Evolutionary conservation across 192 early-diverging fungal genomes (phyloP).

Genomic region (Coemansia sp.): DNA sequence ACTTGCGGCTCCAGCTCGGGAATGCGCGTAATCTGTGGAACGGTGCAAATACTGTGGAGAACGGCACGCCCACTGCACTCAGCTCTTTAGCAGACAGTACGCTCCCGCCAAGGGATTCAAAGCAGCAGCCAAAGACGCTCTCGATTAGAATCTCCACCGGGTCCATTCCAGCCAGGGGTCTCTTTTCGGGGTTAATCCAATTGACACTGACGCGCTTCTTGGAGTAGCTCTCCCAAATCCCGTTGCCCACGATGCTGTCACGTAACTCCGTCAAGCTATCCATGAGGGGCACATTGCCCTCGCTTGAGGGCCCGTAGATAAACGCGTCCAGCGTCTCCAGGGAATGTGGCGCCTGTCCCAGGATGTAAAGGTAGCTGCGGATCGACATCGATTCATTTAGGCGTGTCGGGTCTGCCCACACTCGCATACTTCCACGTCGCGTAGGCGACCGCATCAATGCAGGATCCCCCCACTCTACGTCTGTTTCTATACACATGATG

Average conservation of each 20-base stretch:
- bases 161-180: not conserved
- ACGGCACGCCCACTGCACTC: constrained; percentile 7
- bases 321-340: constrained; percentile 22
- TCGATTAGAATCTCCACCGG: constrained; percentile 30
- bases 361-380: constrained; percentile 34
- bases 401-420: constrained; percentile 42
- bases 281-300: constrained; percentile 9
- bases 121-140: constrained; percentile 24
- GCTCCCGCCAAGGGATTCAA: constrained; percentile 43
- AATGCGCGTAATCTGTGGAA: constrained; percentile 26
- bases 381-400: constrained; percentile 42
- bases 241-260: constrained; percentile 39
- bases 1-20: constrained; percentile 49
- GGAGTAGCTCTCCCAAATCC: constrained; percentile 50
- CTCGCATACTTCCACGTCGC: constrained; percentile 5
- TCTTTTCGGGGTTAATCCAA: constrained; percentile 14
- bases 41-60: constrained; percentile 9
- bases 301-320: constrained; percentile 8
- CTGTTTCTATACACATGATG: constrained; percentile 44
- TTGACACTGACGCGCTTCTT: constrained; percentile 43
- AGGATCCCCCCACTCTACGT: constrained; percentile 50
- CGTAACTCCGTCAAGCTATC: constrained; percentile 29
- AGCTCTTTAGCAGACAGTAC: constrained; percentile 16
- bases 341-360: constrained; percentile 18
- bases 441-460: constrained; percentile 44